Evolutionary conservation across 805 yeast species (phyloP).

Genomic region (Blastobotrys parvus): DNA sequence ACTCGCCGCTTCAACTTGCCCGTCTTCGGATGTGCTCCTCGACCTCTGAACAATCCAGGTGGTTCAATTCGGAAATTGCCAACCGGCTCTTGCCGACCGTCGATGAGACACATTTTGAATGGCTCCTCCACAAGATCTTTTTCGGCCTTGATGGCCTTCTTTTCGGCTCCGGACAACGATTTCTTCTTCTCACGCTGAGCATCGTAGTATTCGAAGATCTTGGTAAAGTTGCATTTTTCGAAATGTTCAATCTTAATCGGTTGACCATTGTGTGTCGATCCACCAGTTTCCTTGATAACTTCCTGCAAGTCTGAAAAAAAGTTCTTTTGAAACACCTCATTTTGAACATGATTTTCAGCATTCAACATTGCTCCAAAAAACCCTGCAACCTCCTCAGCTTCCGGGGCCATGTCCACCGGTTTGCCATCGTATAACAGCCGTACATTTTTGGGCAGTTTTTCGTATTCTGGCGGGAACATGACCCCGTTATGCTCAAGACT

Average conservation of each 20-base stretch:
- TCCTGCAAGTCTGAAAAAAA: constrained; percentile 71
- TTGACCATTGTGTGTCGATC: constrained; percentile 36
- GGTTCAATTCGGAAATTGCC: constrained; percentile 95
- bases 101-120: constrained; percentile 67
- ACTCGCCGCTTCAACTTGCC: constrained; percentile 86
- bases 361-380: constrained; percentile 84
- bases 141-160: constrained; percentile 62
- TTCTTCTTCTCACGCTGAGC: constrained; percentile 63
- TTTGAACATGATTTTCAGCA: constrained; percentile 72
- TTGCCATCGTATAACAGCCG: constrained; percentile 68
- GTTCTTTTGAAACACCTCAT: constrained; percentile 78
- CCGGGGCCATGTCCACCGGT: constrained; percentile 65
- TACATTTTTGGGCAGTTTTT: constrained; percentile 71
- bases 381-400: constrained; percentile 95
- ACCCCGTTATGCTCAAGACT: constrained; percentile 85
- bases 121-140: constrained; percentile 72
- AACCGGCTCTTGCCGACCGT: constrained; percentile 85
- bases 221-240: constrained; percentile 65
- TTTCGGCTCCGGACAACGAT: constrained; percentile 59
- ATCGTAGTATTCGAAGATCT: constrained; percentile 68
- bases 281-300: constrained; percentile 65
- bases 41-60: constrained; percentile 91
- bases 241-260: constrained; percentile 45
- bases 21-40: constrained; percentile 95
- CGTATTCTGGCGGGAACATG: constrained; percentile 86